A percentile compares a stretch with the other conserved stretches of the same genome.
phyloP scores from a whole-genome alignment of 331 rosid species.

The Acacia concinna region DNA sequence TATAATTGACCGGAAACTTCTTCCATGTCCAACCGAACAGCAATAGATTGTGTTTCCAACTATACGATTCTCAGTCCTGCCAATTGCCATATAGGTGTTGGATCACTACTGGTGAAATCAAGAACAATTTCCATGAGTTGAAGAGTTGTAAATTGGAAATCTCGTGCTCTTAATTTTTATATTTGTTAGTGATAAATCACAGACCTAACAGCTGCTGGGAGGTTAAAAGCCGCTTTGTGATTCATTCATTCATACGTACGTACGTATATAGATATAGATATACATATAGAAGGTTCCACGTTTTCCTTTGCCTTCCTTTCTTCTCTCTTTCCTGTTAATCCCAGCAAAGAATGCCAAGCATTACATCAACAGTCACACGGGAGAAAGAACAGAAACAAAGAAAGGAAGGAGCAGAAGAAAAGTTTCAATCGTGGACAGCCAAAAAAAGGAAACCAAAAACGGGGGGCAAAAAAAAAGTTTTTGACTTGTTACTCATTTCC shows the following conservation, averaged over 20 bases:
- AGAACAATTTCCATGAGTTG: neutral
- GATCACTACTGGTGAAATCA: neutral
- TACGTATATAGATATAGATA: neutral
- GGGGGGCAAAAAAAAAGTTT: neutral
- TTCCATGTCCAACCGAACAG: neutral
- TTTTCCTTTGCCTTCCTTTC: conserved; percentile 10
- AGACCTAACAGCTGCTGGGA: conserved; percentile 18
- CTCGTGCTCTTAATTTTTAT: neutral
- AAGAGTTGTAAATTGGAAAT: neutral
- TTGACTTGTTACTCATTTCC: conserved; percentile 33
- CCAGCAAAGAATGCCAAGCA: neutral
- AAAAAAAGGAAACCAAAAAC: neutral
- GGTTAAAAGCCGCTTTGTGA: neutral
- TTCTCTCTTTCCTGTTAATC: conserved; percentile 18
- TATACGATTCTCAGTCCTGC: neutral
- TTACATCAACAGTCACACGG: neutral
- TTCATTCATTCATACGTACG: neutral
- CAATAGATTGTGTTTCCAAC: neutral
- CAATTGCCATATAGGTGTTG: conserved; percentile 10
- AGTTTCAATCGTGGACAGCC: conserved; percentile 2
- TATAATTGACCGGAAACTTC: neutral
- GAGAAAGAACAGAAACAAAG: conserved; percentile 6
- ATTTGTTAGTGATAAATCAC: conserved; percentile 1
- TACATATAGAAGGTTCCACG: neutral
- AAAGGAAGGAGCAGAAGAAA: conserved; percentile 29